Evolutionary conservation across 176 grass and related monocot species (phyloP).

Genomic region (Leersia perrieri): DNA sequence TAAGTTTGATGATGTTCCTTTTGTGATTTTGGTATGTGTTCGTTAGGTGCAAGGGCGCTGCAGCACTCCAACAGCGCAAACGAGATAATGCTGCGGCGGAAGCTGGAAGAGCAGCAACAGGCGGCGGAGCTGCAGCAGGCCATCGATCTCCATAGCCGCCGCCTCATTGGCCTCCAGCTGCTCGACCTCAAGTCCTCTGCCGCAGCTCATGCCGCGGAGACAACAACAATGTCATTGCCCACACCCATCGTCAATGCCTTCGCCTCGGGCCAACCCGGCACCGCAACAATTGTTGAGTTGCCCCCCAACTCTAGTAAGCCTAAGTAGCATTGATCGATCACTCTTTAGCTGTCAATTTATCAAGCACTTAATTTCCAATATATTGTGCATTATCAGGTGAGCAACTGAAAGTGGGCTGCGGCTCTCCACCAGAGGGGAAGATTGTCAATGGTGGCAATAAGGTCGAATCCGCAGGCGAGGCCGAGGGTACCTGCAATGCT

Average conservation of each 20-base stretch:
- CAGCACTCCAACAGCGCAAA: slow-evolving; percentile 60
- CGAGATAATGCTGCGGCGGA: slow-evolving; percentile 64
- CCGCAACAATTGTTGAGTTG: slow-evolving; percentile 6
- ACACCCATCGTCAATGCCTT: slow-evolving; percentile 3
- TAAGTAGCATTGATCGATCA: not conserved
- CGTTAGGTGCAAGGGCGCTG: slow-evolving; percentile 70
- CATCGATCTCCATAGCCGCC: slow-evolving; percentile 71
- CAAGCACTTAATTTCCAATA: not conserved
- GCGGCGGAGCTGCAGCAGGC: slow-evolving; percentile 71
- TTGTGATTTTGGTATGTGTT: not conserved
- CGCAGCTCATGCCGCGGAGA: not conserved
- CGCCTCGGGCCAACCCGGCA: not conserved
- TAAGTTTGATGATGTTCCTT: not conserved
- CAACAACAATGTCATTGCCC: not conserved
- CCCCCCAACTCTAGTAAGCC: slow-evolving; percentile 20
- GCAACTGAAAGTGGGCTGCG: slow-evolving; percentile 22
- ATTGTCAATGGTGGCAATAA: slow-evolving; percentile 54
- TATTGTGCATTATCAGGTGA: slow-evolving; percentile 31
- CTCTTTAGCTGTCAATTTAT: not conserved
- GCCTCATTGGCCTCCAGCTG: slow-evolving; percentile 65
- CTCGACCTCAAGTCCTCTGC: slow-evolving; percentile 56
- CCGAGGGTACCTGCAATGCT: slow-evolving; percentile 40
- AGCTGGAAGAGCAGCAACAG: slow-evolving; percentile 84
- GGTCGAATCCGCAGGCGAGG: slow-evolving; percentile 52
- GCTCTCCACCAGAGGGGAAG: slow-evolving; percentile 27